phyloP scores from a whole-genome alignment of 345 rosid genomes.

The Hirschfeldia incana region DNA sequence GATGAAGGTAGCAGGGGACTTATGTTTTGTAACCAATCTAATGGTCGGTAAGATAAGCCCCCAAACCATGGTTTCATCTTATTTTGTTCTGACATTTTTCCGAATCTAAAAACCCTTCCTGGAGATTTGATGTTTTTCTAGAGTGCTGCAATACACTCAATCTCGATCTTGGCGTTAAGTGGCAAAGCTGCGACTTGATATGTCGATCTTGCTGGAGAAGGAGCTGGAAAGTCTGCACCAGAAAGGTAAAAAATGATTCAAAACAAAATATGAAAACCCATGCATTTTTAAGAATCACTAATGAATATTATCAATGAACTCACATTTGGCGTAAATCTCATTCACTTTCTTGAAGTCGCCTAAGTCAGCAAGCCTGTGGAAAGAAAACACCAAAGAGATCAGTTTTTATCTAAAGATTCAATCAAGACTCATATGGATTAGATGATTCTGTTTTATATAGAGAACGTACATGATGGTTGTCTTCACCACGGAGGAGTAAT shows the following conservation, averaged over 20 bases:
- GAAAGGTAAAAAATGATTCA: not conserved
- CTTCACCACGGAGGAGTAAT: slow-evolving; percentile 44
- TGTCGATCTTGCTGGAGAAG: slow-evolving; percentile 87
- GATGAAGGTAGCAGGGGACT: not conserved
- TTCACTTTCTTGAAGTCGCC: slow-evolving; percentile 92
- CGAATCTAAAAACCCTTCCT: not conserved
- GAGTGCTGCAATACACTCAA: slow-evolving; percentile 88
- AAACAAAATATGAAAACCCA: not conserved
- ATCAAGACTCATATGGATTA: not conserved
- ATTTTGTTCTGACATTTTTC: slow-evolving; percentile 22
- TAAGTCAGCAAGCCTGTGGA: slow-evolving; percentile 85
- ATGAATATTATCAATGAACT: slow-evolving; percentile 36
- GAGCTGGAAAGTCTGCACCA: slow-evolving; percentile 77
- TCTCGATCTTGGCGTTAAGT: slow-evolving; percentile 79
- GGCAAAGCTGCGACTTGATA: slow-evolving; percentile 97
- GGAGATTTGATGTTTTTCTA: slow-evolving; percentile 18
- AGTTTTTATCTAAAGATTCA: not conserved
- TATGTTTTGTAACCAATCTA: slow-evolving; percentile 28
- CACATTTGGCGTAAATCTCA: slow-evolving; percentile 91
- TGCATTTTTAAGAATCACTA: not conserved
- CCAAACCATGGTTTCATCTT: slow-evolving; percentile 14
- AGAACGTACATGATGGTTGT: slow-evolving; percentile 43
- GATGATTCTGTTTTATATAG: not conserved
- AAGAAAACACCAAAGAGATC: not conserved
- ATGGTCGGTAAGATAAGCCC: slow-evolving; percentile 20